A percentile compares a stretch with the other conserved stretches of the same genome.
Conservation (phyloP, 768 basidiomycete species). For the Gloeostereum incarnatum region DNA sequence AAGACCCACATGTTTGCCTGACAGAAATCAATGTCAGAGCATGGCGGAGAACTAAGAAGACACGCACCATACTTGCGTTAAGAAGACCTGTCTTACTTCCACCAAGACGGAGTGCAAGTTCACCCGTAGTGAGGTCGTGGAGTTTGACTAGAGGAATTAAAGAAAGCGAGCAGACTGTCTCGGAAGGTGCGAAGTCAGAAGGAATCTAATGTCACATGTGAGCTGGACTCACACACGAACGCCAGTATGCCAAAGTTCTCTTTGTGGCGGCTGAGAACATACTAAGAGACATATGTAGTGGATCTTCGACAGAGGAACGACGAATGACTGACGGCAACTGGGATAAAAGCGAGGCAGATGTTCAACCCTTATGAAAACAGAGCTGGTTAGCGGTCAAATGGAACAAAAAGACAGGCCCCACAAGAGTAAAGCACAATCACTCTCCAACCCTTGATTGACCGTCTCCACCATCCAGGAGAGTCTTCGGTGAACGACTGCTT, state of each 20-base stretch:
- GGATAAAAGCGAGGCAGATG: slow-evolving; percentile 53
- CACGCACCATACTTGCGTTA: slow-evolving; percentile 68
- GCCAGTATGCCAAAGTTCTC: slow-evolving; percentile 41
- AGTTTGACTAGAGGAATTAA: slow-evolving; percentile 80
- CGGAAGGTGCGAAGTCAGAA: slow-evolving; percentile 7
- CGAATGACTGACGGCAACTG: slow-evolving; percentile 57
- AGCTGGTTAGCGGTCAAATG: background rate
- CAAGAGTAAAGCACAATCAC: slow-evolving; percentile 48
- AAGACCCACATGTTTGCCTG: slow-evolving; percentile 59
- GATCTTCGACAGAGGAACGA: too few relatives aligned
- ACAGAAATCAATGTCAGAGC: slow-evolving; percentile 3
- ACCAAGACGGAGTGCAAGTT: slow-evolving; percentile 68
- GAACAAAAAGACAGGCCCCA: slow-evolving; percentile 18
- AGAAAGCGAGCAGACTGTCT: slow-evolving; percentile 61
- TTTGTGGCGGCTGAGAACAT: slow-evolving; percentile 40
- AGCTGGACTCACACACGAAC: slow-evolving; percentile 44
- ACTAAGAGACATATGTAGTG: slow-evolving; percentile 41
- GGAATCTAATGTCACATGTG: background rate
- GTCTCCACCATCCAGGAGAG: too few relatives aligned
- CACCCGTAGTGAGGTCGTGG: slow-evolving; percentile 68
- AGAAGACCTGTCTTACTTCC: slow-evolving; percentile 70
- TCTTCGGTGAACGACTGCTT: too few relatives aligned
- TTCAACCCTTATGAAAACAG: slow-evolving; percentile 53
- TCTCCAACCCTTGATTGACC: slow-evolving; percentile 55
- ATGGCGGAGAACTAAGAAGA: background rate